Conservation (phyloP, 257 asterid genomes). For the Solanum dulcamara region DNA sequence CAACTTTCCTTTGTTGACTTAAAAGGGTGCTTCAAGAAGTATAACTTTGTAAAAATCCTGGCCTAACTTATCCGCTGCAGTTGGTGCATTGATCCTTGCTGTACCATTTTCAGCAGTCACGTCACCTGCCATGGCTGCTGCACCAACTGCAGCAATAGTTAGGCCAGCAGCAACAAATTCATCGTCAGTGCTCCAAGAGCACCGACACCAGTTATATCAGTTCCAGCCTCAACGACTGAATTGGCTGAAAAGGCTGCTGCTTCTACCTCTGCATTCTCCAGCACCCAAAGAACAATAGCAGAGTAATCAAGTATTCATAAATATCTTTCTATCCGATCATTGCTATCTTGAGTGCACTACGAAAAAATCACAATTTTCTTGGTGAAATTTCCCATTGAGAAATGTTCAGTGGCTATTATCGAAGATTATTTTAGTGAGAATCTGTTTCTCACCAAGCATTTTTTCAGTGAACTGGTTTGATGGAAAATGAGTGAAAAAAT, state of each 20-base stretch:
- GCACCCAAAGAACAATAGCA: constrained; percentile 67
- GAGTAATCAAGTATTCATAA: constrained; percentile 65
- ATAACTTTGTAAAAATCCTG: constrained; percentile 75
- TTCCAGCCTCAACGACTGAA: constrained; percentile 61
- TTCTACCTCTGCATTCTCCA: constrained; percentile 62
- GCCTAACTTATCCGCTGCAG: constrained; percentile 52
- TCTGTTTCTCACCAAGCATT: neutral
- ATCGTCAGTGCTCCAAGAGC: constrained; percentile 64
- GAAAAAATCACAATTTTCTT: constrained; percentile 29
- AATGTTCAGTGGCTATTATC: too few relatives aligned
- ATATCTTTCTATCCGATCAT: constrained; percentile 53
- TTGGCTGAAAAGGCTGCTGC: constrained; percentile 60
- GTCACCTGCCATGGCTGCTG: constrained; percentile 71
- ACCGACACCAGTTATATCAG: constrained; percentile 66
- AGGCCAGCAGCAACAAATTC: too few relatives aligned
- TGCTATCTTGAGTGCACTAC: constrained; percentile 19
- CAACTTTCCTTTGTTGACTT: constrained; percentile 49
- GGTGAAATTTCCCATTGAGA: too few relatives aligned
- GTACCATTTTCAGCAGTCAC: constrained; percentile 50
- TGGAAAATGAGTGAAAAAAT: neutral
- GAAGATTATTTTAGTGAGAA: neutral
- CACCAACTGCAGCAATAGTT: constrained; percentile 66
- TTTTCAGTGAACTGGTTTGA: neutral
- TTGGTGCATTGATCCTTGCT: constrained; percentile 50
- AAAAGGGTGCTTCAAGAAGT: constrained; percentile 73